Base-by-base conservation (phyloP, 2,329 filamentous ascomycete genomes). In the Fusarium nelsonii region DNA sequence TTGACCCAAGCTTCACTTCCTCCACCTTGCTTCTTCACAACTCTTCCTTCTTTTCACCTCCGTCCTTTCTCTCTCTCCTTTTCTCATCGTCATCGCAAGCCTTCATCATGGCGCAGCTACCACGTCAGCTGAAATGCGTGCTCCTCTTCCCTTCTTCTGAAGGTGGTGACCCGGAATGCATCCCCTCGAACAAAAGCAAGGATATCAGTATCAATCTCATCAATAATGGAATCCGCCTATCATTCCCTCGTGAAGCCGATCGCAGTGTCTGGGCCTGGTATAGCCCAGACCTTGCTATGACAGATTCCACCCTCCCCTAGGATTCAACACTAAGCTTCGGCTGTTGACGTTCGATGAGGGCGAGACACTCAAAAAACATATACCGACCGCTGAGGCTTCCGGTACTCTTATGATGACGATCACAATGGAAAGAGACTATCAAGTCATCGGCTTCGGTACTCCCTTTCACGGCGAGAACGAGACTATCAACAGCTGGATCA, bases 191-290 rank as follows among this genome's bases (percentile, higher is more conserved):
- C n/a, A 11, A 2, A 7, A 32, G 3, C 8, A 10, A 20, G 15
- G n/a, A 46, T 10, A 44, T 18, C 10, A 4, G 9, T 48, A 7
- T 48, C 1, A 34, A 12, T 6, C 8, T 48, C 4, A 48, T 14
- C 4, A 3, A 8, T 1, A 12, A 23, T 2, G 50, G 58, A 0
- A 12, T 62, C 1, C 20, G 28, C 0, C 9, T 62, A 0, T 59
- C 33, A 0, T 59, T 58, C 0, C n/a, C n/a, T 0, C 14, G 54
- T 0, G 14, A 51, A 0, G 6, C 11, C 0, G 20, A 59, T 1
- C 40, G 30, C 0, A n/a, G 34, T 1, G 12, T 12, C 0, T 59
- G 34, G 20, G 15, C 33, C 6, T 59, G 37, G 32, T 58, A 61
- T 8, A 18, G 28, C 2, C 15, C 37, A 2, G 53, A 33, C 1